Percentiles rank a stretch among this genome's conserved stretches.
phyloP scores from a whole-genome alignment of 1,139 yeast species.

The Blastobotrys ciferrii region DNA sequence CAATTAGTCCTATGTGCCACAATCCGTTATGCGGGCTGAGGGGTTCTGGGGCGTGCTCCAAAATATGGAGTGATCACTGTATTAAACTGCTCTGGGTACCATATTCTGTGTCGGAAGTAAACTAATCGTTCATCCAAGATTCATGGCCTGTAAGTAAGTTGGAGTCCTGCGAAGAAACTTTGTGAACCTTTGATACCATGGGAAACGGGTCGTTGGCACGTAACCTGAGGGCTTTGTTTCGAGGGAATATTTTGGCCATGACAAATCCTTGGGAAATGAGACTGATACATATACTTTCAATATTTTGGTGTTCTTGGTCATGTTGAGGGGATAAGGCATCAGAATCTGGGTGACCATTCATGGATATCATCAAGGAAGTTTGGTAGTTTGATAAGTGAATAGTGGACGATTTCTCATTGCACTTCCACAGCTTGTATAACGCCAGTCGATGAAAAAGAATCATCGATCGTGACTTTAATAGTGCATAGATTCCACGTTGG shows the following conservation, averaged over 20 bases:
- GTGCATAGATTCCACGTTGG: slow-evolving; percentile 30
- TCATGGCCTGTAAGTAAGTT: slow-evolving; percentile 12
- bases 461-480: slow-evolving; percentile 30
- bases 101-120: not conserved
- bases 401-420: slow-evolving; percentile 5
- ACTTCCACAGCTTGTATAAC: slow-evolving; percentile 24
- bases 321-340: slow-evolving; percentile 1
- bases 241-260: slow-evolving; percentile 37
- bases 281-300: slow-evolving; percentile 38
- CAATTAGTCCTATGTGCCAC: no score
- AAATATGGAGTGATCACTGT: no score
- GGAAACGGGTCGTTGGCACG: slow-evolving; percentile 31
- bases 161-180: slow-evolving; percentile 9
- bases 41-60: no score
- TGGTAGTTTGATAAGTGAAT: not conserved
- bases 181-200: slow-evolving; percentile 24
- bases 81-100: no score
- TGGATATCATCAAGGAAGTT: slow-evolving; percentile 20
- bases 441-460: slow-evolving; percentile 34
- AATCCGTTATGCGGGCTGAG: no score
- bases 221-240: slow-evolving; percentile 29
- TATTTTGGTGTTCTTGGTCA: slow-evolving; percentile 24
- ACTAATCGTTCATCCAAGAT: slow-evolving; percentile 15
- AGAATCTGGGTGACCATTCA: slow-evolving; percentile 16
- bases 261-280: slow-evolving; percentile 38